Percentiles rank a stretch among this genome's conserved stretches.
phyloP scores from a whole-genome alignment of 179 eudicot genomes.

The Spergularia azorica region DNA sequence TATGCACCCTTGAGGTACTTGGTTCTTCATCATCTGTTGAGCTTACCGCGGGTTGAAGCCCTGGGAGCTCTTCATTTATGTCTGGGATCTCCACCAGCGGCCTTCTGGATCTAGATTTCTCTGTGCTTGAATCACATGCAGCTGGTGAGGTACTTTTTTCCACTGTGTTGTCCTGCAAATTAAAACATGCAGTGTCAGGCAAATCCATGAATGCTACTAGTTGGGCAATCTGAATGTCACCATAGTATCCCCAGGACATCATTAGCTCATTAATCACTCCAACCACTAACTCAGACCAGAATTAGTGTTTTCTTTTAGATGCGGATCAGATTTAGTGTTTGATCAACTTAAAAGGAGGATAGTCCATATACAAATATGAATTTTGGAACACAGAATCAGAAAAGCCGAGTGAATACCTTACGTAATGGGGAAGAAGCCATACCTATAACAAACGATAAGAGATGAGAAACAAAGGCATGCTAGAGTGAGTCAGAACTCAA shows the following conservation, averaged over 20 bases:
- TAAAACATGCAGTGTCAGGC: neutral
- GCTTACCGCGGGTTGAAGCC: slow-evolving; percentile 40
- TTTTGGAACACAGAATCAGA: slow-evolving; percentile 1
- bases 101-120: slow-evolving; percentile 30
- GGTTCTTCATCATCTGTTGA: slow-evolving; percentile 43
- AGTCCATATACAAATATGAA: neutral
- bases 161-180: slow-evolving; percentile 36
- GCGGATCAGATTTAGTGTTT: neutral
- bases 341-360: neutral
- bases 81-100: slow-evolving; percentile 36
- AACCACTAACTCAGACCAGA: neutral
- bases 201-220: neutral
- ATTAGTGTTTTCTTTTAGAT: too few relatives aligned
- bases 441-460: slow-evolving; percentile 39
- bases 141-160: slow-evolving; percentile 23
- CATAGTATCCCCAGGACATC: neutral
- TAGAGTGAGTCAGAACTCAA: neutral
- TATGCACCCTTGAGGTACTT: slow-evolving; percentile 62
- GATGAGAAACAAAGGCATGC: slow-evolving; percentile 9
- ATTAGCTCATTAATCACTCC: neutral
- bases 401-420: slow-evolving; percentile 46
- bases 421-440: slow-evolving; percentile 36
- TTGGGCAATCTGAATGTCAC: neutral
- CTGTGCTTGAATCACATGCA: slow-evolving; percentile 28
- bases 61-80: slow-evolving; percentile 48